phyloP scores from a whole-genome alignment of 2,329 filamentous ascomycete genomes.

The Fusarium mundagurra region DNA sequence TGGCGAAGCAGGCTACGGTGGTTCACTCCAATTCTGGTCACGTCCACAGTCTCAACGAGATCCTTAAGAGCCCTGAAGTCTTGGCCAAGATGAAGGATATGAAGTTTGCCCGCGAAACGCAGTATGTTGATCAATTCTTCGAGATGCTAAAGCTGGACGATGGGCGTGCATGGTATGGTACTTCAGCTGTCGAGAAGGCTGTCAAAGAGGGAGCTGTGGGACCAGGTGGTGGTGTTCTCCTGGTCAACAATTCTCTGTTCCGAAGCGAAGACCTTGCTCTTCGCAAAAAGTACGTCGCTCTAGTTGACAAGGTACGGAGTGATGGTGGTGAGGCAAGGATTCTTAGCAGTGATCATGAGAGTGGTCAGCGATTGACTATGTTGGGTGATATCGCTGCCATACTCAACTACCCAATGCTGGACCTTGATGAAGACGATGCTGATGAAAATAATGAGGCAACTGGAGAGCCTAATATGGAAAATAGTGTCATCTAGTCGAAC shows the following conservation, averaged over 20 bases:
- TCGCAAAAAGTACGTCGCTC: conserved; percentile 80
- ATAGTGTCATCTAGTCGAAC: conserved; percentile 47
- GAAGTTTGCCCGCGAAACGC: conserved; percentile 86
- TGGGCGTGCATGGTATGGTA: conserved; percentile 90
- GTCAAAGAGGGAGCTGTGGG: conserved; percentile 90
- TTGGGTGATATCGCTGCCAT: conserved; percentile 90
- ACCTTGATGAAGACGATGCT: conserved; percentile 77
- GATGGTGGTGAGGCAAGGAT: conserved; percentile 89
- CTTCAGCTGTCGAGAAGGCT: conserved; percentile 81
- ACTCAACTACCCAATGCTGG: conserved; percentile 85
- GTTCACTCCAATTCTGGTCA: conserved; percentile 89
- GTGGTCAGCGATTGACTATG: conserved; percentile 83
- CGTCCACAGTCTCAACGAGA: conserved; percentile 86
- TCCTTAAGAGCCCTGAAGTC: conserved; percentile 84
- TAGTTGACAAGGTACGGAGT: conserved; percentile 89
- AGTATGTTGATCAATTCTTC: conserved; percentile 85
- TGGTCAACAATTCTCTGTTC: conserved; percentile 90
- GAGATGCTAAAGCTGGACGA: conserved; percentile 83
- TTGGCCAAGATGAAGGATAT: conserved; percentile 82
- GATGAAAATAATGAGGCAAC: conserved; percentile 49
- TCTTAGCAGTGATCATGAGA: conserved; percentile 94
- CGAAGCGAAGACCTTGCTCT: conserved; percentile 81
- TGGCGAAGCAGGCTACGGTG: conserved; percentile 72
- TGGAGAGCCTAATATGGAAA: conserved; percentile 27
- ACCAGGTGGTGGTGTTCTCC: conserved; percentile 76